These are phyloP conservation scores for Papiliotrema nemorosa DNA, from an alignment of 1,284 basidiomycete genomes.

Conservation along the genomic window DNA sequence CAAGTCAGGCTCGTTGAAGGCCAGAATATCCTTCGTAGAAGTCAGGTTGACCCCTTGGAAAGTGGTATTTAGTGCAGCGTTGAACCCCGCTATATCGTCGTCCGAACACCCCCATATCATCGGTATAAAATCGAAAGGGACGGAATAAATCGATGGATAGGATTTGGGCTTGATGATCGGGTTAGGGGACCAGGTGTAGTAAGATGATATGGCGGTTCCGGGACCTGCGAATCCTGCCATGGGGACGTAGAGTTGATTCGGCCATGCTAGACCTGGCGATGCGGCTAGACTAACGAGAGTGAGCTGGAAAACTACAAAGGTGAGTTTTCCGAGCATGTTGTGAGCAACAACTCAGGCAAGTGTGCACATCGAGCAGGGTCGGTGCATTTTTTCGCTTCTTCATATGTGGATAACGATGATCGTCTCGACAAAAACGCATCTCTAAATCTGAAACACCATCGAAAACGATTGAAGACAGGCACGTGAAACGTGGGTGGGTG, in stretches of 20 bases:
- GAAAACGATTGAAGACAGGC: too few relatives aligned
- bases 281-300: background rate
- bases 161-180: slow-evolving; percentile 10
- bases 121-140: slow-evolving; percentile 28
- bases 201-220: slow-evolving; percentile 21
- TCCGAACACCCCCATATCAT: slow-evolving; percentile 37
- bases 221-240: slow-evolving; percentile 21
- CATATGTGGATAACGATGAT: too few relatives aligned
- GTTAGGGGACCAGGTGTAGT: slow-evolving; percentile 31
- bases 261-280: slow-evolving; percentile 25
- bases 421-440: too few relatives aligned
- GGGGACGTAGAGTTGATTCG: slow-evolving; percentile 23
- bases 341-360: background rate
- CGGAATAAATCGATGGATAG: slow-evolving; percentile 2
- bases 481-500: too few relatives aligned
- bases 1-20: slow-evolving; percentile 34
- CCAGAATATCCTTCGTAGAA: slow-evolving; percentile 19
- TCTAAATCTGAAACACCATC: too few relatives aligned
- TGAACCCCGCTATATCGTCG: slow-evolving; percentile 18
- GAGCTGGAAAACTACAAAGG: too few relatives aligned
- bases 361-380: too few relatives aligned
- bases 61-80: slow-evolving; percentile 12
- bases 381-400: too few relatives aligned
- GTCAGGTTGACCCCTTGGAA: slow-evolving; percentile 17
- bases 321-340: background rate